phyloP scores from a whole-genome alignment of 73 alveolate species.

The Paramecium sonneborni region DNA sequence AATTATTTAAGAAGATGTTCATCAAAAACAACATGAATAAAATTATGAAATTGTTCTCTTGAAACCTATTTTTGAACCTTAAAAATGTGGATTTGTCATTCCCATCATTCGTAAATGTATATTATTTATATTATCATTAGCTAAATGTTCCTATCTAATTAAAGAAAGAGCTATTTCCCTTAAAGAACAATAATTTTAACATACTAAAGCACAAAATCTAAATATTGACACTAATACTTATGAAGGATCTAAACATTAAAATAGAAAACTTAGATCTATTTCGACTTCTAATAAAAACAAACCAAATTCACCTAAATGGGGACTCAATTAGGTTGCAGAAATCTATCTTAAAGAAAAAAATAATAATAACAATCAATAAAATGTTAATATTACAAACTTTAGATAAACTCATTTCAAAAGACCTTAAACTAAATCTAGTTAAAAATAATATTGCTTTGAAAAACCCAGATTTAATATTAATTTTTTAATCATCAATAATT shows the following conservation, averaged over 20 bases:
- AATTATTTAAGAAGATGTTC: background rate
- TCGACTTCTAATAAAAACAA: background rate
- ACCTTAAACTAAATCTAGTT: background rate
- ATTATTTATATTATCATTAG: background rate
- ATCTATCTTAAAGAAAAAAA: background rate
- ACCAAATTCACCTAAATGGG: background rate
- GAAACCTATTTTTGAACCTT: background rate
- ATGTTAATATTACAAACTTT: background rate
- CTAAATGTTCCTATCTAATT: background rate
- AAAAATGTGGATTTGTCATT: background rate
- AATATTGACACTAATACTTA: background rate
- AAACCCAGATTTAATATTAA: background rate
- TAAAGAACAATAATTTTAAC: background rate
- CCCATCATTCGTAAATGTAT: slow-evolving; percentile 38
- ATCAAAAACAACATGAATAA: background rate
- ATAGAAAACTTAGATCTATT: background rate
- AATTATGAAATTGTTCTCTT: background rate
- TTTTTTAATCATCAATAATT: background rate
- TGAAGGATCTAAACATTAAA: background rate
- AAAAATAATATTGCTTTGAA: background rate
- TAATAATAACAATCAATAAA: no score
- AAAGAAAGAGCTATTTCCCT: background rate
- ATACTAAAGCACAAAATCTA: background rate
- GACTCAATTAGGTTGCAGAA: background rate
- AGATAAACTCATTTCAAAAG: background rate